Evolutionary conservation across 2,329 filamentous ascomycete species (phyloP).

Genomic region (Colletotrichum paranaense): DNA sequence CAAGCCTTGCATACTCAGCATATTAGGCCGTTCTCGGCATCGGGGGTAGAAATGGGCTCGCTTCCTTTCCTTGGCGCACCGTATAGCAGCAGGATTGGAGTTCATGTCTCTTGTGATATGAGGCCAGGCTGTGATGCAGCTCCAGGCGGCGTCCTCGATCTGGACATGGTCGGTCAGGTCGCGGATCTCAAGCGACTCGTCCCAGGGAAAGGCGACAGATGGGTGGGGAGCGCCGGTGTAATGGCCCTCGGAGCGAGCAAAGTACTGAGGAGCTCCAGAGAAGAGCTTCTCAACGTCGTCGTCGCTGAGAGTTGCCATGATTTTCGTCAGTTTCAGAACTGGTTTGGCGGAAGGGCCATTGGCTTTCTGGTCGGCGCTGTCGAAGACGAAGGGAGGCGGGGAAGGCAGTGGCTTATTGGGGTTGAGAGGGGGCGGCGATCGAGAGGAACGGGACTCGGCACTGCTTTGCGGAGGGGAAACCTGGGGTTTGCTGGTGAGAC

Average conservation of each 20-base stretch:
- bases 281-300: slow-evolving; percentile 76
- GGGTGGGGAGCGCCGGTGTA: slow-evolving; percentile 70
- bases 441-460: slow-evolving; percentile 35
- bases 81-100: slow-evolving; percentile 56
- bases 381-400: slow-evolving; percentile 57
- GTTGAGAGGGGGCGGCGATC: slow-evolving; percentile 51
- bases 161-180: slow-evolving; percentile 74
- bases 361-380: slow-evolving; percentile 52
- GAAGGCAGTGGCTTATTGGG: slow-evolving; percentile 69
- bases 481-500: slow-evolving; percentile 36
- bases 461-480: slow-evolving; percentile 36
- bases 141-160: slow-evolving; percentile 73
- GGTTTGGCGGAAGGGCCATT: slow-evolving; percentile 53
- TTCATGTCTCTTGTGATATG: slow-evolving; percentile 66
- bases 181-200: slow-evolving; percentile 69
- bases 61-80: slow-evolving; percentile 55
- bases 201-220: slow-evolving; percentile 75
- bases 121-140: slow-evolving; percentile 71
- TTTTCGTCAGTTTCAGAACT: slow-evolving; percentile 64
- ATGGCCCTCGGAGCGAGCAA: slow-evolving; percentile 69
- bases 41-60: slow-evolving; percentile 69
- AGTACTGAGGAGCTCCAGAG: slow-evolving; percentile 81
- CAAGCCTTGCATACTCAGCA: slow-evolving; percentile 78
- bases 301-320: slow-evolving; percentile 69
- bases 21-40: slow-evolving; percentile 73